These are phyloP conservation scores for Scheffersomyces lignosus DNA, from an alignment of 805 yeast genomes.

Conservation along the genomic window DNA sequence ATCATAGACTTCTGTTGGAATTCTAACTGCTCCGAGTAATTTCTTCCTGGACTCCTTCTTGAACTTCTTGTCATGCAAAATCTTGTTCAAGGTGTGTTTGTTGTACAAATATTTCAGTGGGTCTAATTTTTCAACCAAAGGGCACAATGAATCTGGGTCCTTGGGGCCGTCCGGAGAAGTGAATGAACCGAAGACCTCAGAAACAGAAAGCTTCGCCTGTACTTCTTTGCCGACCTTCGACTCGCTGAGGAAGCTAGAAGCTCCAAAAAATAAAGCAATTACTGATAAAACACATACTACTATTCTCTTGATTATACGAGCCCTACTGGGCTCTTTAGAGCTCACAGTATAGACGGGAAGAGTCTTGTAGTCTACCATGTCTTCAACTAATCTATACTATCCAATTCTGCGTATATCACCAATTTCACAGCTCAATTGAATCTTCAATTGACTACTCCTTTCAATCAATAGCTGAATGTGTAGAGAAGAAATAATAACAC, in stretches of 20 bases:
- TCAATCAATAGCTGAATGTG: too few species aligned
- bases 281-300: too few species aligned
- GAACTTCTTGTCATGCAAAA: conserved; percentile 27
- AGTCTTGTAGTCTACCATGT: too few species aligned
- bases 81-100: conserved; percentile 18
- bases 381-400: too few species aligned
- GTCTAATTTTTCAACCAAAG: conserved; percentile 32
- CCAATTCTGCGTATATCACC: too few species aligned
- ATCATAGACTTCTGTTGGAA: conserved; percentile 34
- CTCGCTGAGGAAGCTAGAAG: background rate
- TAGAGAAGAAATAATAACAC: too few species aligned
- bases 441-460: too few species aligned
- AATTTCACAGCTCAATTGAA: too few species aligned
- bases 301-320: too few species aligned
- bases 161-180: too few species aligned
- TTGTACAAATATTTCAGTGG: conserved; percentile 22
- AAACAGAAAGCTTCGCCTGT: background rate
- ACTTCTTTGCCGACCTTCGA: background rate
- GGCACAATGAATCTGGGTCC: conserved; percentile 36
- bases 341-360: too few species aligned
- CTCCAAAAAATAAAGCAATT: background rate
- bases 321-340: too few species aligned
- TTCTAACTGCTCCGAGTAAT: conserved; percentile 26
- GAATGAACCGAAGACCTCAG: background rate
- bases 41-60: conserved; percentile 20